Base-by-base conservation (phyloP, 192 early-diverging fungal species). In the Coemansia sp. region DNA sequence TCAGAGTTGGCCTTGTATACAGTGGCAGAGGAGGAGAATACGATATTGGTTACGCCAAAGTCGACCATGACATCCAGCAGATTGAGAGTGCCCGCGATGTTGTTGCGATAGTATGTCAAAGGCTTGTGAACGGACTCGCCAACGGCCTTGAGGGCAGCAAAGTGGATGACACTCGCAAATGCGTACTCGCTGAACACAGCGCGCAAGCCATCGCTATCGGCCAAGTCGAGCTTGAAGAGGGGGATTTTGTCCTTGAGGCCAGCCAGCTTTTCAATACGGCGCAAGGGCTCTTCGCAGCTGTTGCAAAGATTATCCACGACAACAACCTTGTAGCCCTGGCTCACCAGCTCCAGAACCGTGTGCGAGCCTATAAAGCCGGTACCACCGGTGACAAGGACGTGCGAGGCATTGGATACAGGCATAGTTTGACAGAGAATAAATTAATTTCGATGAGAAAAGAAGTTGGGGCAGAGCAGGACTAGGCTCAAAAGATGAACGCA, bases 281-380 rank as follows among this genome's bases (percentile, higher is more conserved):
- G 84, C 40, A 94, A 74, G 38, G 92, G 86, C 76, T 94, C 92
- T 50, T 84, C 84, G 65, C 86, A 87, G 56, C 89, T 87, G 76
- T 93, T 97, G 66, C 87, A 88, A 64, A 98, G 84, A 75, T 96
- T 97, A 84, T 98, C 96, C 29, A 96, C 79, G 7, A 96, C 91
- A 13, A 98, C 89, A 37, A 98, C 89, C 64, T 94, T 86, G 78
- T 93, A 93, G 40, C 87, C 87, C 12, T 78, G 74, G 49, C 86
- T 86, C 45, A 87, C 61, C 1, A 98, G 87, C 70, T 95, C 92
- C n/a, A 93, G 70, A 7, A 95, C 91, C 2, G 92, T 89, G 85
- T 98, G 96, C 15, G 90, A 92, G n/a, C 96, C 95, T 63, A 98
- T 96, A 74, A 96, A 98, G 2, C 96, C 95, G 63, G 89, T 86